These are phyloP conservation scores for Ascosphaera apis DNA, from an alignment of 2,329 filamentous ascomycete species.

Conservation along the genomic window DNA sequence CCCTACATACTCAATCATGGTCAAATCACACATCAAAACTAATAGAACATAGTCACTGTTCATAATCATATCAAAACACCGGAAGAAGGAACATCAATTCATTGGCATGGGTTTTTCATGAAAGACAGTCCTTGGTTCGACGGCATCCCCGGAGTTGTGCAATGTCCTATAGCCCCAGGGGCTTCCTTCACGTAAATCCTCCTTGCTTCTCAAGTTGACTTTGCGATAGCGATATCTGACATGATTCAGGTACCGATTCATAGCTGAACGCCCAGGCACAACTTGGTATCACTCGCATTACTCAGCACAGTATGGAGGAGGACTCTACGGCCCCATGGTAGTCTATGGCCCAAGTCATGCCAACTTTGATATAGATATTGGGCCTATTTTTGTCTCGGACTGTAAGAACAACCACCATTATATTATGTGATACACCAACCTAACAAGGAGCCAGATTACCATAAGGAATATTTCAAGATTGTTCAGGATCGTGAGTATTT, in stretches of 20 bases:
- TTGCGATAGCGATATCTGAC: neutral
- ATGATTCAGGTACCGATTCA: conserved; percentile 9
- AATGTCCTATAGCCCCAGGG: conserved; percentile 17
- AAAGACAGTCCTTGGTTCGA: conserved; percentile 24
- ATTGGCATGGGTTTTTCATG: conserved; percentile 45
- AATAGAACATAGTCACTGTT: neutral
- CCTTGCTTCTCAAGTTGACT: neutral
- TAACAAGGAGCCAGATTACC: neutral
- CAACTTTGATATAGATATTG: conserved; percentile 17
- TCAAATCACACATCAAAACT: too few relatives aligned
- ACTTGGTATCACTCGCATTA: conserved; percentile 15
- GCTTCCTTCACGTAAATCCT: conserved; percentile 13
- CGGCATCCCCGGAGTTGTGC: conserved; percentile 13
- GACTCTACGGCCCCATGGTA: conserved; percentile 13
- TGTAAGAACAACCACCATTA: conserved; percentile 6
- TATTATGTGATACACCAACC: too few relatives aligned
- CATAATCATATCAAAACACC: conserved; percentile 1
- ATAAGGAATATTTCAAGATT: neutral
- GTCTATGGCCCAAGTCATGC: conserved; percentile 18
- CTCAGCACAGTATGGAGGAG: conserved; percentile 11
- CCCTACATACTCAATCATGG: too few relatives aligned
- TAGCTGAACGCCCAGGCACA: conserved; percentile 11
- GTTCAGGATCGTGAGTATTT: neutral
- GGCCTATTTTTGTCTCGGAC: conserved; percentile 14
- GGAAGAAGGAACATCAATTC: conserved; percentile 10